Percentiles rank a stretch among this genome's conserved stretches.
Conservation (phyloP, 2,329 filamentous ascomycete species). For the Apiospora marii region DNA sequence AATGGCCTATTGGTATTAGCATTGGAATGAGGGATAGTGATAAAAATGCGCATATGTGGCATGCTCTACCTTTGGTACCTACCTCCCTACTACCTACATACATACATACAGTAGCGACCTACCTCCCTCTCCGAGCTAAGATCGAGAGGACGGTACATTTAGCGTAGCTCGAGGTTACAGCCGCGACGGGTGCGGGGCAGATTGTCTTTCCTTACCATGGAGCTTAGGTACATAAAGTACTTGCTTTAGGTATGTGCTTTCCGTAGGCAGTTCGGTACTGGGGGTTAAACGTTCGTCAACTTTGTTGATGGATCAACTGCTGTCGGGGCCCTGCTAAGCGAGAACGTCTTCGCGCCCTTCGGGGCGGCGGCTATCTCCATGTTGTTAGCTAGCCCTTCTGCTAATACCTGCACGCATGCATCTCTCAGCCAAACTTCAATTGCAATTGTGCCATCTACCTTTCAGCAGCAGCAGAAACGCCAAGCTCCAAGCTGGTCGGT, state of each 20-base stretch:
- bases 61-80: not conserved
- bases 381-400: not conserved
- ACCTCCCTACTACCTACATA: not conserved
- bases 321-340: not conserved
- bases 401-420: not conserved
- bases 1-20: not conserved
- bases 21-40: not conserved
- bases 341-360: not conserved
- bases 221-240: not conserved
- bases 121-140: not conserved
- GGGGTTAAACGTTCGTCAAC: too few relatives aligned
- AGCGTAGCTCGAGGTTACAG: not conserved
- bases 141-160: not conserved
- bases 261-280: too few relatives aligned
- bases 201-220: not conserved
- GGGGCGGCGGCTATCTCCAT: not conserved
- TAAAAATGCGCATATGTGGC: not conserved
- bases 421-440: too few relatives aligned
- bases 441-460: not conserved
- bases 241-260: not conserved
- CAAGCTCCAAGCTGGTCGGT: not conserved
- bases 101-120: not conserved
- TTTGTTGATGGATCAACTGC: too few relatives aligned
- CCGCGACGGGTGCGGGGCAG: constrained; percentile 8
- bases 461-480: constrained; percentile 9